Base-by-base conservation (phyloP, 1,284 basidiomycete genomes). In the Athelia psychrophila region DNA sequence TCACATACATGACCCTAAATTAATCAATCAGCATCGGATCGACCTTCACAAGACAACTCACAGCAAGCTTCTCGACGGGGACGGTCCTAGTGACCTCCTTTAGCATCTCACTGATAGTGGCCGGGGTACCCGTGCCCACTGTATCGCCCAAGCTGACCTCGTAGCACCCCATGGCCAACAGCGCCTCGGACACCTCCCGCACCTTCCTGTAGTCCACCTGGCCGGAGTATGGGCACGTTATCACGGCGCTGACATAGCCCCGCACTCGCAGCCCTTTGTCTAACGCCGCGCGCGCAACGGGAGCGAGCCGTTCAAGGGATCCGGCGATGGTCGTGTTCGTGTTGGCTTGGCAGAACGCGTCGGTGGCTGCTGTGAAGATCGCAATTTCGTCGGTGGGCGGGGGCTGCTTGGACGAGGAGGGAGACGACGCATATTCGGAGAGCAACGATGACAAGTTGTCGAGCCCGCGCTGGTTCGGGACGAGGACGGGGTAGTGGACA, bases 111-210 rank as follows among this genome's bases (percentile, higher is more conserved):
- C 75, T 66, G 51, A 95, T 80, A 20, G 80, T 80, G 16, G 74
- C 70, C 0, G 94, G 93, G 45, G 88, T 91, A 1, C 90, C 95
- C 27, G 84, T 84, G 0, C 95, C 95, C 2, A 93, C 91, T 1
- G 95, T 98, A 69, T 98, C 95, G 0, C 93, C 94, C 27, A 98
- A 71, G 56, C 88, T 91, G 48, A 98, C 83, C 65, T 98, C 92
- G 70, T 96, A 97, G 65, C 93, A 96, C 0, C 95, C 95, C 89
- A 97, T 95, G 53, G 93, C 83, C 3, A 86, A 59, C 23, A 98
- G 68, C 56, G 80, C 83, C 55, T 80, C 81, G 0, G 90, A 75
- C 12, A 97, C 83, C 19, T 86, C 80, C 44, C 85, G 78, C 5
- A 95, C 93, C 18, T 72, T 71, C 40, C 71, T 69, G 1, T 83